phyloP scores from a whole-genome alignment of 768 basidiomycete species.

The Terana coerulea region DNA sequence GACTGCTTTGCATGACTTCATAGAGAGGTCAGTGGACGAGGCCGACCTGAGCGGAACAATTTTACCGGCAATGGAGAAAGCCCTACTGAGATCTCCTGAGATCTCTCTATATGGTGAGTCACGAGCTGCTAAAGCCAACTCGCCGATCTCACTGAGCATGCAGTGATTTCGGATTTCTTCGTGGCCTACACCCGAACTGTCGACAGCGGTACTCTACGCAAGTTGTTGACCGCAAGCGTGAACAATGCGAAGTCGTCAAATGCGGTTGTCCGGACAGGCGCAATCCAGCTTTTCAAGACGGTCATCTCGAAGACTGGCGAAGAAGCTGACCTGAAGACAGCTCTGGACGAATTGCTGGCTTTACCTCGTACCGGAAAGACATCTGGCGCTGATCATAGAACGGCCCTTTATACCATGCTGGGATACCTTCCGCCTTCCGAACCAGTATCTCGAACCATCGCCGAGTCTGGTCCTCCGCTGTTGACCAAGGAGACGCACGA shows the following conservation, averaged over 20 bases:
- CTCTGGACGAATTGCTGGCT: constrained; percentile 63
- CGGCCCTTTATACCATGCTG: constrained; percentile 79
- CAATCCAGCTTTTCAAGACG: constrained; percentile 53
- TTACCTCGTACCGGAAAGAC: constrained; percentile 85
- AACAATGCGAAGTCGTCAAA: constrained; percentile 77
- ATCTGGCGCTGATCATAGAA: constrained; percentile 80
- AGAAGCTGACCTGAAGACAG: constrained; percentile 37
- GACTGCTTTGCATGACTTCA: constrained; percentile 60
- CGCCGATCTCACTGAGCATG: not conserved
- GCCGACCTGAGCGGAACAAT: constrained; percentile 51
- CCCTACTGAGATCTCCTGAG: constrained; percentile 80
- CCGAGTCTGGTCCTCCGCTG: constrained; percentile 40
- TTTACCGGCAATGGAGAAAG: constrained; percentile 75
- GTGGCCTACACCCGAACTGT: constrained; percentile 48
- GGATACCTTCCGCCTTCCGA: constrained; percentile 45
- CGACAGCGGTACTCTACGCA: constrained; percentile 43
- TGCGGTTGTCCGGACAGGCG: constrained; percentile 48
- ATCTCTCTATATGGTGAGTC: constrained; percentile 58
- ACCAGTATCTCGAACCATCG: constrained; percentile 41
- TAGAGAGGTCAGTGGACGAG: constrained; percentile 44
- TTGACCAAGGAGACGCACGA: constrained; percentile 81
- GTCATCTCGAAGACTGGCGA: constrained; percentile 34
- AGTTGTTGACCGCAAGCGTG: constrained; percentile 54
- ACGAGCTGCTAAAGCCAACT: not conserved
- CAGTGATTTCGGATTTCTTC: constrained; percentile 61